phyloP scores from a whole-genome alignment of 2,329 filamentous ascomycete genomes.

The Chaetomiaceae sp. region DNA sequence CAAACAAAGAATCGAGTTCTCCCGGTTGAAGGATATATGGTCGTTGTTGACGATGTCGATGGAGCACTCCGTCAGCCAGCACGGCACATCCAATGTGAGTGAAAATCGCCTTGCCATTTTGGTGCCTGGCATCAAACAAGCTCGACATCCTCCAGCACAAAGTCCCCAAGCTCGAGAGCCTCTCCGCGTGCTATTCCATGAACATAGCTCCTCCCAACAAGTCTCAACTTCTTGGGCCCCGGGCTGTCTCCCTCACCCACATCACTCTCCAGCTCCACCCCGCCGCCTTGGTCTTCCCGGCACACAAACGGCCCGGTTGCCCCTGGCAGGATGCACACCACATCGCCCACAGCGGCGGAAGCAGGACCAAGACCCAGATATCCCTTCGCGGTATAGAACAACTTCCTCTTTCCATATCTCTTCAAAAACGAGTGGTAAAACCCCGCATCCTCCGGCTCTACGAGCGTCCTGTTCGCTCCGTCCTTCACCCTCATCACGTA shows the following conservation, averaged over 20 bases:
- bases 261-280: neutral
- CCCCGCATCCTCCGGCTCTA: slow-evolving; percentile 3
- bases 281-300: neutral
- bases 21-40: no score
- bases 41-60: no score
- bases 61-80: no score
- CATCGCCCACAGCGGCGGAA: slow-evolving; percentile 8
- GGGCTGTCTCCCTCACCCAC: neutral
- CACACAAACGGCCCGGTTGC: slow-evolving; percentile 11
- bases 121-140: neutral
- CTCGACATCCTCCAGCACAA: slow-evolving; percentile 11
- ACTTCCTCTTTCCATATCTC: slow-evolving; percentile 13
- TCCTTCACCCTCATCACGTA: slow-evolving; percentile 14
- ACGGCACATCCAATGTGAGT: no score
- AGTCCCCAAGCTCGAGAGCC: neutral
- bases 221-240: neutral
- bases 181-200: slow-evolving; percentile 17
- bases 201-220: slow-evolving; percentile 15
- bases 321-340: slow-evolving; percentile 13
- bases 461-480: slow-evolving; percentile 1
- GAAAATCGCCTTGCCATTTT: no score
- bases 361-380: slow-evolving; percentile 13
- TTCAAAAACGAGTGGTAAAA: slow-evolving; percentile 10
- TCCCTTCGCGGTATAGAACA: slow-evolving; percentile 15
- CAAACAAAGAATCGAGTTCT: no score